A percentile compares a stretch with the other conserved stretches of the same genome.
Evolutionary conservation across 2,329 filamentous ascomycete genomes (phyloP).

Genomic region (Stemphylium beticola): DNA sequence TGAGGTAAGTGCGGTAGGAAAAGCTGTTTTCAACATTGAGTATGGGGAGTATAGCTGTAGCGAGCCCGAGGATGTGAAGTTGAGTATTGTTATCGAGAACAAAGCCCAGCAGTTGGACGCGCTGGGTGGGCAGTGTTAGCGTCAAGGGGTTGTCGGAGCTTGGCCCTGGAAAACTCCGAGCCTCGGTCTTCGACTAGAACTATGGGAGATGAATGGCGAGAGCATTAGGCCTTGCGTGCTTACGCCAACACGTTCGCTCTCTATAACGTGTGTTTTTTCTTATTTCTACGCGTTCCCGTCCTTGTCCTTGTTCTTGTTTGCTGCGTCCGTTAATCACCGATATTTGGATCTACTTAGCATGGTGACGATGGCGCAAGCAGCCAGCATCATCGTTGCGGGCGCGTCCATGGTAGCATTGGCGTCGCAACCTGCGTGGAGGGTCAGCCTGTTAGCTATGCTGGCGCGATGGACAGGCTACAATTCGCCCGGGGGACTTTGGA

Average conservation of each 20-base stretch:
- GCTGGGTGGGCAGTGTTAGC: too few relatives aligned
- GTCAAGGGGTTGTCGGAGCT: not conserved
- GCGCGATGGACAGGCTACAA: slow-evolving; percentile 37
- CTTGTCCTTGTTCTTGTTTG: not conserved
- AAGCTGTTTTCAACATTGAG: too few relatives aligned
- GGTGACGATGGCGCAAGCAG: slow-evolving; percentile 26
- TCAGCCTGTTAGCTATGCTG: slow-evolving; percentile 16
- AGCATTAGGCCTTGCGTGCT: not conserved
- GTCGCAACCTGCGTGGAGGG: slow-evolving; percentile 29
- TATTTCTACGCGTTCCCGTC: too few relatives aligned
- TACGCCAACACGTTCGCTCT: not conserved
- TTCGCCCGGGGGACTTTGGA: slow-evolving; percentile 44
- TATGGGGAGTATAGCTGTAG: too few relatives aligned
- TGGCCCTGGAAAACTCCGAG: slow-evolving; percentile 1
- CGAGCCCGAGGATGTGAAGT: too few relatives aligned
- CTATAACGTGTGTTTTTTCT: not conserved
- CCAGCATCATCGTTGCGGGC: slow-evolving; percentile 28
- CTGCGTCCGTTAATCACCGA: not conserved
- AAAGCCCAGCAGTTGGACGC: too few relatives aligned
- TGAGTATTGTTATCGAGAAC: too few relatives aligned
- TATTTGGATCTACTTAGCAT: slow-evolving; percentile 4
- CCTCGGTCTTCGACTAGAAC: slow-evolving; percentile 7
- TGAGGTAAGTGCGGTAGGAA: too few relatives aligned
- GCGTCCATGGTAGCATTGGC: slow-evolving; percentile 32
- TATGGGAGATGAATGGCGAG: not conserved